Percentiles rank a stretch among this genome's conserved stretches.
Evolutionary conservation across 176 grass and related monocot genomes (phyloP).

Genomic region (Oryza coarctata): DNA sequence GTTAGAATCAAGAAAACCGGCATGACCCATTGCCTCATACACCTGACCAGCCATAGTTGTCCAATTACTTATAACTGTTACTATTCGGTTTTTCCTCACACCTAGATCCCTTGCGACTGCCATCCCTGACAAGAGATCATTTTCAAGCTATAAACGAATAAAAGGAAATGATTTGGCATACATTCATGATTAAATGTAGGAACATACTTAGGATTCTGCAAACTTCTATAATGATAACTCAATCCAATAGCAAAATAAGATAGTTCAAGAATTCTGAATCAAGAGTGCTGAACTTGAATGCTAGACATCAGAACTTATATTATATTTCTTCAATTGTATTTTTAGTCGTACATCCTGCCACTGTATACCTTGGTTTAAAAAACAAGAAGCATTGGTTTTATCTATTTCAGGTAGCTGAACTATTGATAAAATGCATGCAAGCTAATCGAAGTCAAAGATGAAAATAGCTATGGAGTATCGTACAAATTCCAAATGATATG

Average conservation of each 20-base stretch:
- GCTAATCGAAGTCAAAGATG: background rate
- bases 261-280: background rate
- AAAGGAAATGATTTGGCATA: conserved; percentile 17
- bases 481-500: conserved; percentile 1
- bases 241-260: background rate
- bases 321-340: background rate
- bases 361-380: background rate
- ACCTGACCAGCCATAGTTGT: conserved; percentile 79
- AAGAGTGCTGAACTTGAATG: background rate
- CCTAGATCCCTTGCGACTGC: conserved; percentile 70
- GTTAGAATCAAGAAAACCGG: conserved; percentile 74
- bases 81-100: conserved; percentile 68
- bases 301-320: conserved; percentile 7
- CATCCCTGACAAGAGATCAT: conserved; percentile 56
- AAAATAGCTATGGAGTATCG: background rate
- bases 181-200: conserved; percentile 4
- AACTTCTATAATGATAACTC: conserved; percentile 25
- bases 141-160: conserved; percentile 23
- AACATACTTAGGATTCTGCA: background rate
- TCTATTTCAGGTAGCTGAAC: background rate
- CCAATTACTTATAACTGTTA: conserved; percentile 78
- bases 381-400: background rate
- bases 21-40: conserved; percentile 81
- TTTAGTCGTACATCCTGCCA: background rate
- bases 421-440: background rate